Evolutionary conservation across 106 monocot genomes (phyloP), one percentile per base, ranked within the genome.

Genomic region (Allium fistulosum): DNA sequence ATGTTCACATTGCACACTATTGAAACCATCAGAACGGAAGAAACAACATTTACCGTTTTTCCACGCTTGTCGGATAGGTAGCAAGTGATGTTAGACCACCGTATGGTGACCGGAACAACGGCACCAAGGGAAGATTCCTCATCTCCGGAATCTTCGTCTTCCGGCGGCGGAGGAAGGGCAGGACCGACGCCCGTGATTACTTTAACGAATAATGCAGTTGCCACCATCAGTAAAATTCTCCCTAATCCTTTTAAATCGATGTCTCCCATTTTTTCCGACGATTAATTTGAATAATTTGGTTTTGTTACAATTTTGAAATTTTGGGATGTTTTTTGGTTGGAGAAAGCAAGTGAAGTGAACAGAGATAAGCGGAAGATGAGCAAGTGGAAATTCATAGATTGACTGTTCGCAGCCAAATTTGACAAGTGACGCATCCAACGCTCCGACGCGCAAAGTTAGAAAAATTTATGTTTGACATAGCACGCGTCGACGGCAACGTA

Each of bases 81-180:
- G 72, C 90, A 90, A 55, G 82, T 83, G 75, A 90, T 83, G 70
- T 75, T 37, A 37, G 58, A 78, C 90, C 90, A 90, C 63, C 80
- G 67, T 17, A 90, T 82, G 57, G 90, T 85, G 57, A 85, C 82
- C 55, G 90, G 85, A 10, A 12, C 11, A 12, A 82, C 76, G 61
- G 68, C 65, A 14, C 74, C 75, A 17, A 50, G 49, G 9, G 58
- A 51, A 10, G 73, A 71, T 46, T 82, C 78, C 78, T 78, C 78
- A 28, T 72, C 78, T 17, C 46, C 75, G 11, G 67, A 10, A 7
- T 76, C 81, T 26, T 53, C 71, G 51, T 88, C 84, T 12, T 69
- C 68, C 46, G 4, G 45, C 49, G 74, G 62, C 65, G 77, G 72
- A 8, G 50, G 17, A 26, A 85, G 53, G 26, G 75, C 80, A 17